Evolutionary conservation across 768 basidiomycete genomes (phyloP).

Genomic region (Krasilnikovozyma curviuscula): DNA sequence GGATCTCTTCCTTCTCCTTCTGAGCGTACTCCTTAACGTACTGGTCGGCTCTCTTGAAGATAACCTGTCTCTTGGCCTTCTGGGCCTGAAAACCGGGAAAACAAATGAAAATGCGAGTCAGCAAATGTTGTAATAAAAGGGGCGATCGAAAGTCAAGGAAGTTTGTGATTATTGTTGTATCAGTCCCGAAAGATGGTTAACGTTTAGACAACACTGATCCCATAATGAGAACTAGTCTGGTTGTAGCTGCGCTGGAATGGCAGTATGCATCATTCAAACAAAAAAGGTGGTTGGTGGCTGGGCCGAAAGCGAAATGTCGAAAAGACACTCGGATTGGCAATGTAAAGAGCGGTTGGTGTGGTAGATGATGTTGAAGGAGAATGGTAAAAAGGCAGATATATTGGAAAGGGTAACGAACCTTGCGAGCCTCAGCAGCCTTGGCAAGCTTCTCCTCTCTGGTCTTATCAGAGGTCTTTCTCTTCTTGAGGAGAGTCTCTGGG

Average conservation of each 20-base stretch:
- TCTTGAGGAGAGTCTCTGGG: slow-evolving; percentile 99
- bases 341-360: neutral
- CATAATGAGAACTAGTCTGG: neutral
- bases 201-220: slow-evolving; percentile 53
- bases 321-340: neutral
- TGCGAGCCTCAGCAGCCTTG: slow-evolving; percentile 64
- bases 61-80: slow-evolving; percentile 70
- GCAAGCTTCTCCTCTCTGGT: slow-evolving; percentile 78
- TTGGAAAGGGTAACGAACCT: slow-evolving; percentile 39
- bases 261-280: slow-evolving; percentile 62
- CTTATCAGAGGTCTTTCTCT: slow-evolving; percentile 95
- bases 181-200: slow-evolving; percentile 95
- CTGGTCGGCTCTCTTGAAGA: slow-evolving; percentile 97
- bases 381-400: neutral
- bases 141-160: neutral
- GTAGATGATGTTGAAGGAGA: neutral
- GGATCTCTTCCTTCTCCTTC: slow-evolving; percentile 90
- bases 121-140: slow-evolving; percentile 11
- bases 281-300: neutral
- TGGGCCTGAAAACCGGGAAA: slow-evolving; percentile 3
- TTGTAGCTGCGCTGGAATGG: slow-evolving; percentile 42
- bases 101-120: slow-evolving; percentile 2
- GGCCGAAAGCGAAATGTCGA: neutral
- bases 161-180: slow-evolving; percentile 16
- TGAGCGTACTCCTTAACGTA: slow-evolving; percentile 91